Conservation (phyloP, 108 stramenopile species). For the Fragilariopsis cylindrus region DNA sequence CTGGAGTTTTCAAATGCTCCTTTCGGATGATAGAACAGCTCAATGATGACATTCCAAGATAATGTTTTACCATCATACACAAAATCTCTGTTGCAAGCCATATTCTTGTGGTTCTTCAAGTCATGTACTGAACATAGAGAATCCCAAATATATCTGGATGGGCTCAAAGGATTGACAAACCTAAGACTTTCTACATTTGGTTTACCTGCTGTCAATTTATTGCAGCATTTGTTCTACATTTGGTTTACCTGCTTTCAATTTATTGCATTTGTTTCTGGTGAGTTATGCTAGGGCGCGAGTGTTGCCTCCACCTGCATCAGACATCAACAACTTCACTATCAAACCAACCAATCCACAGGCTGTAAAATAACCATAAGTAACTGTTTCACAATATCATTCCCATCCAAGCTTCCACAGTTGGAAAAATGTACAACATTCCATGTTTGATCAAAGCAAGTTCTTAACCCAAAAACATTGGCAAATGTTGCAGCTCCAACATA, state of each 20-base stretch:
- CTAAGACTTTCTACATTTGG: background rate
- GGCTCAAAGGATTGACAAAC: background rate
- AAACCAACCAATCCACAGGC: background rate
- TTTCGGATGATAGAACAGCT: background rate
- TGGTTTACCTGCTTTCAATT: too few relatives aligned
- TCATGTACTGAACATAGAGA: background rate
- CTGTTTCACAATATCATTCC: background rate
- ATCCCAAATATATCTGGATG: background rate
- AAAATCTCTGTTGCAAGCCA: background rate
- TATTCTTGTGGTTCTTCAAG: background rate
- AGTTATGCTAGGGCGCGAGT: background rate
- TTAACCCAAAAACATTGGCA: too few relatives aligned
- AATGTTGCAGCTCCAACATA: too few relatives aligned
- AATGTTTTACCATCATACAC: background rate
- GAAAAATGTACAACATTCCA: background rate
- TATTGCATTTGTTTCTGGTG: background rate
- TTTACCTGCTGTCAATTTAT: background rate
- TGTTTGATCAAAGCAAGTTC: background rate
- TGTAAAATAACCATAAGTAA: background rate
- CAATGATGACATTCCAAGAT: background rate
- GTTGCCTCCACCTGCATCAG: slow-evolving; percentile 7
- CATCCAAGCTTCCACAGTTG: background rate
- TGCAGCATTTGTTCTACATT: too few relatives aligned
- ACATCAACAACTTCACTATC: background rate
- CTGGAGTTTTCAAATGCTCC: background rate